Evolutionary conservation across 805 yeast genomes (phyloP), one percentile per base, ranked within the genome.

Genomic region (Priceomyces medius): DNA sequence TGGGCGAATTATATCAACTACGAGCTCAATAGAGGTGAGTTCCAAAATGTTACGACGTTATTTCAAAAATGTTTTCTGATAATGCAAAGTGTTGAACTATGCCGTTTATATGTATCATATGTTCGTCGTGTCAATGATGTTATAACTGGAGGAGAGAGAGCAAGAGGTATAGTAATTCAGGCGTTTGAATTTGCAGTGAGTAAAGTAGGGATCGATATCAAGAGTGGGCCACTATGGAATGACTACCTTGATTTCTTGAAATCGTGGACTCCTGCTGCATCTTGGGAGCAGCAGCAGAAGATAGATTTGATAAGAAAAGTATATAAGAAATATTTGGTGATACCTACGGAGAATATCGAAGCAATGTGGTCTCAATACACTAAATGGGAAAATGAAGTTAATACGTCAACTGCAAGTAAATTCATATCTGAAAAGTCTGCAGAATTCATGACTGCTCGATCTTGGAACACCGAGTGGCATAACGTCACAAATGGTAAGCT

Each of bases 211-310:
- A 63, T 79, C 23, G 98, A 93, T 58, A 76, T 84, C 4, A 71
- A 76, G 26, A 77, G 90, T 14, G 83, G 85, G 23, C 69, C 70
- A 2, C 64, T 93, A 31, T 91, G 97, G 96, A 71, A 74, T 36
- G 93, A 86, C 51, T 93, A 88, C 57, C 58, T 93, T n/a, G 81
- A 76, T 7, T 89, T 88, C 54, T 73, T 89, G 46, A 82, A 80
- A 48, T 68, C 77, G 24, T 86, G 93, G 91, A 80, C 80, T 37
- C 90, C 96, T 2, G 73, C 79, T 13, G 80, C 82, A 26, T 79
- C 83, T 33, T 88, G 91, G 85, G 98, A 91, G 56, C 83, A 80
- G 48, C 89, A 85, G 56, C 90, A 85, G 51, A 83, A 86, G 48
- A 74, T 77, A 54, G 96, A 88, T 54, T 68, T 83, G 54, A 77